A percentile compares a stretch with the other conserved stretches of the same genome.
Conservation (phyloP, 73 alveolate species). For the Blepharisma japonicum region DNA sequence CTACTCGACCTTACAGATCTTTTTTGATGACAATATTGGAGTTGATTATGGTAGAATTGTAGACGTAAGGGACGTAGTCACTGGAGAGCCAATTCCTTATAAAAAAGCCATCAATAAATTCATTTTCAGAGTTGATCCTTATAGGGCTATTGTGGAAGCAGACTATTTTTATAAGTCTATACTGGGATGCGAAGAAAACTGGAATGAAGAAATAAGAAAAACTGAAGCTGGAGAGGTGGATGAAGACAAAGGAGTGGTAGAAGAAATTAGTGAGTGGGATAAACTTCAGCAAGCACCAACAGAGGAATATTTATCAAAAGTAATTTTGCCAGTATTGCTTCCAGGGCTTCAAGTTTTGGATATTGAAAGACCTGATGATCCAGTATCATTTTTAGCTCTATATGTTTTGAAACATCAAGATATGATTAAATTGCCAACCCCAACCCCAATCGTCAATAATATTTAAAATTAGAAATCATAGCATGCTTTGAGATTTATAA, state of each 20-base stretch:
- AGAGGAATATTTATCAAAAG: constrained; percentile 72
- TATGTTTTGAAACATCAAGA: constrained; percentile 80
- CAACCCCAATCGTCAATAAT: no score
- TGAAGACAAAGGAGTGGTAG: constrained; percentile 57
- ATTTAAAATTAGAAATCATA: no score
- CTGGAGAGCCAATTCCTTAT: constrained; percentile 73
- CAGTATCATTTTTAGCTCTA: constrained; percentile 75
- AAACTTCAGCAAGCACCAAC: constrained; percentile 54
- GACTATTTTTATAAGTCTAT: constrained; percentile 88
- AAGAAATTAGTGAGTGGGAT: constrained; percentile 70
- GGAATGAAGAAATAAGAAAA: constrained; percentile 78
- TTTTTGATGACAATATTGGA: constrained; percentile 94
- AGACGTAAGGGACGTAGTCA: constrained; percentile 84
- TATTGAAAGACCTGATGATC: constrained; percentile 77
- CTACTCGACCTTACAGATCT: constrained; percentile 81
- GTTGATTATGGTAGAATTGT: constrained; percentile 65
- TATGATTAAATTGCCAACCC: constrained; percentile 56
- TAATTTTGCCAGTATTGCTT: constrained; percentile 74
- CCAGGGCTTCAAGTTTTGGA: constrained; percentile 74
- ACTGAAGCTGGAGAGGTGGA: constrained; percentile 67
- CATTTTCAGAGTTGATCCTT: constrained; percentile 86
- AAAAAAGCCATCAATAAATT: constrained; percentile 75
- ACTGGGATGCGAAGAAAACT: constrained; percentile 79
- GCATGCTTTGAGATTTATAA: no score
- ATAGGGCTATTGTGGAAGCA: constrained; percentile 89